Evolutionary conservation across 2,329 filamentous ascomycete species (phyloP), one percentile per base, ranked within the genome.

Genomic region (Calonectria pseudoturangicola): DNA sequence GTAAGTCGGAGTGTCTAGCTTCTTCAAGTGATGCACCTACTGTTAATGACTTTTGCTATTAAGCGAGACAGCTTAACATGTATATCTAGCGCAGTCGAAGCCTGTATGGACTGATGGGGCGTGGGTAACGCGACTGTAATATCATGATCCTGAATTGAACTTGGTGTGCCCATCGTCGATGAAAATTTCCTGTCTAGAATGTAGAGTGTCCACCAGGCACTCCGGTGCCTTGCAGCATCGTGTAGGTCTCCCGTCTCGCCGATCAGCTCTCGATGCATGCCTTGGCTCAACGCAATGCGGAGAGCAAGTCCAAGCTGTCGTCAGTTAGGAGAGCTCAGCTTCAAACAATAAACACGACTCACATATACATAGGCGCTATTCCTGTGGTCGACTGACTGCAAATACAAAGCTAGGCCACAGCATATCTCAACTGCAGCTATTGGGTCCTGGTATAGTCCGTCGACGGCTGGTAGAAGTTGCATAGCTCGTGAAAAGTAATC

Each of bases 311-410:
- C 70, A 30, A 72, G 56, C 70, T 72, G 18, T 1, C 5, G 3
- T 9, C 1, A 18, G 1, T 67, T 33, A 72, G 21, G 18, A 8
- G 16, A 3, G 21, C 2, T 16, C 33, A 3, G 10, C 12, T 16
- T 21, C 0, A 6, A 12, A 2, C 1, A 15, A n/a, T 6, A 30
- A 7, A 16, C 15, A 36, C 12, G 1, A 50, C 70, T 13, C 16
- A 72, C 70, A 50, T 72, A 72, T 8, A 68, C 51, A 10, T 69
- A 72, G 3, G 70, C 70, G 21, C 56, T 72, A 15, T 72, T 72
- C 25, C 70, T 60, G 12, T 72, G 70, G 41, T 72, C 70, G 10
- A 69, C 60, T 25, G 70, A 68, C 6, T 72, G 70, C 10, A 72
- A 36, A 28, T 69, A 72, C 25, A 72, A 21, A 28, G 70, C 66